Conservation (phyloP, 495 filamentous ascomycete species). For the Geoglossum glabrum region DNA sequence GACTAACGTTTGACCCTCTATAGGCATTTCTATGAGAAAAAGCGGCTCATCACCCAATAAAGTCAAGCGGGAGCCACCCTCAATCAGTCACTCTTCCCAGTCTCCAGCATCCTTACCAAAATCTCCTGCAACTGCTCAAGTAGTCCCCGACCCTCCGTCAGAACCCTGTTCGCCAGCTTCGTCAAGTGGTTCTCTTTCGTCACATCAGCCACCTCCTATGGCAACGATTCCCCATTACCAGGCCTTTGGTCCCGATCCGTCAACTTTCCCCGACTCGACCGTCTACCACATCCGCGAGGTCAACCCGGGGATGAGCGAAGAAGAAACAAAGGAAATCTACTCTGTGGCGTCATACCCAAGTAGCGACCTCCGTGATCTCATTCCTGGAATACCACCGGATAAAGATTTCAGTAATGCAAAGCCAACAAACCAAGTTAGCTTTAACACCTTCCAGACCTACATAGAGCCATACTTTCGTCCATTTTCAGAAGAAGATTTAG, state of each 20-base stretch:
- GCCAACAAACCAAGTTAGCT: constrained; percentile 78
- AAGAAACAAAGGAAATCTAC: constrained; percentile 50
- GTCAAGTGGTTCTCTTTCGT: constrained; percentile 41
- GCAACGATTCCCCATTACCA: constrained; percentile 54
- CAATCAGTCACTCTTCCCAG: constrained; percentile 11
- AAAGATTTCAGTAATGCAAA: constrained; percentile 91
- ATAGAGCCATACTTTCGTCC: constrained; percentile 81
- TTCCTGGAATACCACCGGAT: constrained; percentile 74
- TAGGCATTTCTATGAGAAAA: background rate
- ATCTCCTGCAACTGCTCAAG: constrained; percentile 22
- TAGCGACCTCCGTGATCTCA: constrained; percentile 60
- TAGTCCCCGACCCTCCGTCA: constrained; percentile 25
- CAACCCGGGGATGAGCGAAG: constrained; percentile 35
- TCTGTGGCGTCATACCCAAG: constrained; percentile 67
- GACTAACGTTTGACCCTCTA: background rate
- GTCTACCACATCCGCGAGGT: constrained; percentile 78
- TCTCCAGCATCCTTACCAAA: constrained; percentile 37
- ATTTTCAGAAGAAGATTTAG: constrained; percentile 84
- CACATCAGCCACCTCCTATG: constrained; percentile 56
- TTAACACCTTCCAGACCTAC: constrained; percentile 70
- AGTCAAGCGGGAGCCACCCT: constrained; percentile 4
- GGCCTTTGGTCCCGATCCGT: constrained; percentile 78
- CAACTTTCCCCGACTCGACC: constrained; percentile 81
- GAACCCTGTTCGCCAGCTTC: constrained; percentile 30
- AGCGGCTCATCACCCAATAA: constrained; percentile 1